Evolutionary conservation across 2,329 filamentous ascomycete species (phyloP).

Genomic region (Pseudogymnoascus sp.): DNA sequence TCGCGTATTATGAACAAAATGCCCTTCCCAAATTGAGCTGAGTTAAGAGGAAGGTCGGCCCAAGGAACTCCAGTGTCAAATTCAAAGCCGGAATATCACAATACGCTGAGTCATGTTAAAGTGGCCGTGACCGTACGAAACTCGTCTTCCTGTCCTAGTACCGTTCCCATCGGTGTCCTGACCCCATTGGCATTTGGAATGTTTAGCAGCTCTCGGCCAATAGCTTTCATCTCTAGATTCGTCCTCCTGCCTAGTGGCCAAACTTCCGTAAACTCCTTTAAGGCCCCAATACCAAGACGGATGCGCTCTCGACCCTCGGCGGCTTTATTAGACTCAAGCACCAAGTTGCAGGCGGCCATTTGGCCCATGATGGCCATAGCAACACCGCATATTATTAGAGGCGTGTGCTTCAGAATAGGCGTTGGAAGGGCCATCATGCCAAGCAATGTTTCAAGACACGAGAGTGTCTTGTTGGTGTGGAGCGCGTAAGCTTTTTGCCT

Average conservation of each 20-base stretch:
- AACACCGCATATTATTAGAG: slow-evolving; percentile 51
- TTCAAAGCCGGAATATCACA: too few relatives aligned
- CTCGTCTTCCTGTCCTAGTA: too few relatives aligned
- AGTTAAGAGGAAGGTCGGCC: too few relatives aligned
- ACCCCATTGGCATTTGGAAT: too few relatives aligned
- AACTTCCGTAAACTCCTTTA: slow-evolving; percentile 49
- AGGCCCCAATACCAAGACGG: slow-evolving; percentile 51
- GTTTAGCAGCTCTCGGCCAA: slow-evolving; percentile 44
- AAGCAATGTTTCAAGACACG: slow-evolving; percentile 51
- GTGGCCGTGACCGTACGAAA: too few relatives aligned
- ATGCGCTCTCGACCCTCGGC: slow-evolving; percentile 47
- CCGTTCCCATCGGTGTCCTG: too few relatives aligned
- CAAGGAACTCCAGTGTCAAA: too few relatives aligned
- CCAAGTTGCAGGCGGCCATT: slow-evolving; percentile 52
- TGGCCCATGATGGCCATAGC: slow-evolving; percentile 53
- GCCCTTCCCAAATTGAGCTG: too few relatives aligned
- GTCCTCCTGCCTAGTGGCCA: slow-evolving; percentile 53
- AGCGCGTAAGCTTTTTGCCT: too few relatives aligned
- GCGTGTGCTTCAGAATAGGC: slow-evolving; percentile 48
- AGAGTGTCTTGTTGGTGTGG: too few relatives aligned
- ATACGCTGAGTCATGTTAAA: too few relatives aligned
- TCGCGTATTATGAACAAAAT: too few relatives aligned
- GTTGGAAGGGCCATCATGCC: slow-evolving; percentile 48
- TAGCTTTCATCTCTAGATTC: slow-evolving; percentile 50
- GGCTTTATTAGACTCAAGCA: slow-evolving; percentile 38